Evolutionary conservation across 306 rosid species (phyloP), one percentile per base, ranked within the genome.

Genomic region (Prosopis cineraria): DNA sequence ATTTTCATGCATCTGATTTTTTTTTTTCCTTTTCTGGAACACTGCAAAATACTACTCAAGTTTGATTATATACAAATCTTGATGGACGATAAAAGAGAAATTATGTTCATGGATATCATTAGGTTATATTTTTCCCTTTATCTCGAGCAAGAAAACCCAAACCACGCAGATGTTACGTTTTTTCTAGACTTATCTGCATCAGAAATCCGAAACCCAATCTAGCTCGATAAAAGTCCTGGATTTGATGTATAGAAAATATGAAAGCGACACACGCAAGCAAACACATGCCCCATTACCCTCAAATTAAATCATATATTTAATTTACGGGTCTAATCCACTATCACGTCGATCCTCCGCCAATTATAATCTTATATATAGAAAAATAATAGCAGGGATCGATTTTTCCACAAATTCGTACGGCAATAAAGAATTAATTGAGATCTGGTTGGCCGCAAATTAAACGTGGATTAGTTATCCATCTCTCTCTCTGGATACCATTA

Each of bases 381-480:
- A 14, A 58, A 58, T 0, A 12, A 29, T 14, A 58, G 9, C n/a
- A 29, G 65, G 13, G 34, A 40, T 40, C 10, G n/a, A 58, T 58
- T 27, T 58, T 58, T 11, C 20, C 65, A 58, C 36, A 27, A 29
- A 27, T 10, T 4, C 12, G 19, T 11, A 27, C 37, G 19, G 65
- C 33, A 58, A 12, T 5, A 55, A 11, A 58, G 17, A 58, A 58
- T 10, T 12, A 29, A 5, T 4, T 1, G 24, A 6, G 55, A 48
- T 55, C 22, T 53, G 63, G 63, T 4, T 10, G 19, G 33, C 12
- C 10, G 8, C 27, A 24, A 33, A 39, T 22, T 2, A 39, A 67
- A 40, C 12, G n/a, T 67, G 72, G 66, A 53, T 39, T 77, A 53
- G 75, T 55, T 53, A 36, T 40, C 40, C 75, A 70, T 77, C 68